Evolutionary conservation across 148 eudicot species (phyloP).

Genomic region (Chenopodium formosanum): DNA sequence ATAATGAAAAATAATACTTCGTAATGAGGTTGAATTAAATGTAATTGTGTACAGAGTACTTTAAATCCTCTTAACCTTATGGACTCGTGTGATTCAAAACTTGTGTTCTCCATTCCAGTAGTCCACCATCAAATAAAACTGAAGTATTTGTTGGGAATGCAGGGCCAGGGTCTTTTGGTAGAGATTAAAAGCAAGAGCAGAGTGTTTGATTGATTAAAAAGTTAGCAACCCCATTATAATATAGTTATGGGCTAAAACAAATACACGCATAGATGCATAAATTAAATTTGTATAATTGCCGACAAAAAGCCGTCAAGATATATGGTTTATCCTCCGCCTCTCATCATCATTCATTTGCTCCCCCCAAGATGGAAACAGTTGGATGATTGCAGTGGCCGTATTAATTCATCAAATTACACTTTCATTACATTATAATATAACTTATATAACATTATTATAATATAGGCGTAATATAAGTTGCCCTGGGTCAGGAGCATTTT

Average conservation of each 20-base stretch:
- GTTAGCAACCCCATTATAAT: conserved; percentile 7
- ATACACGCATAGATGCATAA: background rate
- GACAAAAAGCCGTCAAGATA: conserved; percentile 22
- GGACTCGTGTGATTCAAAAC: too few relatives aligned
- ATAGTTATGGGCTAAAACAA: conserved; percentile 3
- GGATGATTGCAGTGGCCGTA: background rate
- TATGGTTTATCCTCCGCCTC: background rate
- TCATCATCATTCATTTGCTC: background rate
- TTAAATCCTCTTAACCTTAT: too few relatives aligned
- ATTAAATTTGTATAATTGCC: background rate
- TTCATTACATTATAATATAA: background rate
- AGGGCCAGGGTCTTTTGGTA: background rate
- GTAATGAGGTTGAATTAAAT: too few relatives aligned
- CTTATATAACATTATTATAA: too few relatives aligned
- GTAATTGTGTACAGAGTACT: too few relatives aligned
- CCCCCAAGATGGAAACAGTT: background rate
- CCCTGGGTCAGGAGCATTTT: background rate
- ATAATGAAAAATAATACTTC: too few relatives aligned
- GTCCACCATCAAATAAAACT: too few relatives aligned
- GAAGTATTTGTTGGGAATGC: too few relatives aligned
- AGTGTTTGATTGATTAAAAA: conserved; percentile 3
- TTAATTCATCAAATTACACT: background rate
- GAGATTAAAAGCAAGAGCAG: conserved; percentile 9
- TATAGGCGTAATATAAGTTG: too few relatives aligned
- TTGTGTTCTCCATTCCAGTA: too few relatives aligned